Evolutionary conservation across 2,329 filamentous ascomycete species (phyloP), one percentile per base, ranked within the genome.

Genomic region (Neopestalotiopsis rosae): DNA sequence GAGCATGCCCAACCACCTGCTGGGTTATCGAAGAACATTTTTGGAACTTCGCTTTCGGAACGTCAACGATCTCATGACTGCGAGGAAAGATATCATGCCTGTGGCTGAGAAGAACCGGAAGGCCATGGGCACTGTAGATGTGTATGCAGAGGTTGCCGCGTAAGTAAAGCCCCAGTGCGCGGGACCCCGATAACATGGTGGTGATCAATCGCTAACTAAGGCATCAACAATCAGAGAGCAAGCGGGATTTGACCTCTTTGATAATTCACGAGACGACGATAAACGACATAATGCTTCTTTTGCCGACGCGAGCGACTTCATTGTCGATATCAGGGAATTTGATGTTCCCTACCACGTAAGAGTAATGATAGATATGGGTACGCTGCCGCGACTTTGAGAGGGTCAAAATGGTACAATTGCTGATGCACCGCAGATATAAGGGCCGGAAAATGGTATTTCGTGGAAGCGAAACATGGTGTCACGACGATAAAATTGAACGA

Each of bases 261-360:
- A 98, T 79, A 93, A 95, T 81, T 85, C 84, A 88, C 88, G 93
- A 88, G 89, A 92, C 82, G 89, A 94, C 80, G 92, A 96, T 81
- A 89, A 88, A 91, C 90, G 91, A 88, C 86, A 87, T 84, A 94
- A 91, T 85, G 88, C 88, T 80, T 86, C 87, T 73, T 91, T 94
- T 83, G 86, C 91, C 74, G 95, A 98, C 81, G 94, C 95, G 69
- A 97, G 94, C 87, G 95, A 98, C 87, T 98, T 92, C 81, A 94
- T 99, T 87, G 89, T 98, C 83, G 97, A 99, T 88, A 97, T 99
- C 80, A 91, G 96, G 87, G 96, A 99, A 85, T 99, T 97, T 82
- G 96, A 99, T 82, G 97, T 99, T 76, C 97, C 96, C 73, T 99
- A 99, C 85, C 96, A 99, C 86, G 96, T 99, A 78, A 90, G 96